Percentiles rank a stretch among this genome's conserved stretches.
Evolutionary conservation across 495 filamentous ascomycete species (phyloP).

Genomic region (Podospora fimiseda): DNA sequence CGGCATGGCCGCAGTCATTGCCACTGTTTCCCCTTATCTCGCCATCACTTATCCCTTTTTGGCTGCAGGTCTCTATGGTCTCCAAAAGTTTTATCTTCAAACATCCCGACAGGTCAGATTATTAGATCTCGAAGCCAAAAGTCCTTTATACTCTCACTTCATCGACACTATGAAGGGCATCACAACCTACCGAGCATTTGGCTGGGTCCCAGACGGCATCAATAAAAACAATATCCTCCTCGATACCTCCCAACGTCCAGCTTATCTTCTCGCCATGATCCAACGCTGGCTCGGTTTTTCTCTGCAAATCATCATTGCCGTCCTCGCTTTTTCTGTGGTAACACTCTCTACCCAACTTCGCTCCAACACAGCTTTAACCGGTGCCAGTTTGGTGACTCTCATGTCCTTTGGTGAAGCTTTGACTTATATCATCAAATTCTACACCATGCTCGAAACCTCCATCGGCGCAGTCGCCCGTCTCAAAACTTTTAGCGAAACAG

Average conservation of each 20-base stretch:
- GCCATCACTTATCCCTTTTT: constrained; percentile 25
- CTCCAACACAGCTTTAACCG: constrained; percentile 24
- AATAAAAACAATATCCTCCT: constrained; percentile 44
- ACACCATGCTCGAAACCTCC: constrained; percentile 45
- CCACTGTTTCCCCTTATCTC: constrained; percentile 22
- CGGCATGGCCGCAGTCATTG: constrained; percentile 27
- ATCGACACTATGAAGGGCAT: constrained; percentile 42
- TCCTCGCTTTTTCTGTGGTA: constrained; percentile 36
- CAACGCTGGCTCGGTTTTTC: constrained; percentile 48
- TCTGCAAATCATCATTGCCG: constrained; percentile 40
- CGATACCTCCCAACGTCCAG: constrained; percentile 46
- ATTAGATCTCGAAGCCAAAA: constrained; percentile 43
- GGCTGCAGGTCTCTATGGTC: constrained; percentile 30
- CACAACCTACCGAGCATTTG: constrained; percentile 45
- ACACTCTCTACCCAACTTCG: constrained; percentile 17
- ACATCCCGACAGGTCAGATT: constrained; percentile 53
- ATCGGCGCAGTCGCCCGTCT: constrained; percentile 46
- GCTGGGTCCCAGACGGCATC: constrained; percentile 37
- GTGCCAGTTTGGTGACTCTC: constrained; percentile 23
- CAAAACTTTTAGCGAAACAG: constrained; percentile 31
- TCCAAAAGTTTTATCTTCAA: constrained; percentile 51
- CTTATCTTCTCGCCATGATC: constrained; percentile 47
- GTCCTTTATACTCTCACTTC: constrained; percentile 32
- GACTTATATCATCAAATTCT: constrained; percentile 21
- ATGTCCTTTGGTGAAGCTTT: constrained; percentile 23